Evolutionary conservation across 192 early-diverging fungal genomes (phyloP).

Genomic region (Hyaloraphidium curvatum): DNA sequence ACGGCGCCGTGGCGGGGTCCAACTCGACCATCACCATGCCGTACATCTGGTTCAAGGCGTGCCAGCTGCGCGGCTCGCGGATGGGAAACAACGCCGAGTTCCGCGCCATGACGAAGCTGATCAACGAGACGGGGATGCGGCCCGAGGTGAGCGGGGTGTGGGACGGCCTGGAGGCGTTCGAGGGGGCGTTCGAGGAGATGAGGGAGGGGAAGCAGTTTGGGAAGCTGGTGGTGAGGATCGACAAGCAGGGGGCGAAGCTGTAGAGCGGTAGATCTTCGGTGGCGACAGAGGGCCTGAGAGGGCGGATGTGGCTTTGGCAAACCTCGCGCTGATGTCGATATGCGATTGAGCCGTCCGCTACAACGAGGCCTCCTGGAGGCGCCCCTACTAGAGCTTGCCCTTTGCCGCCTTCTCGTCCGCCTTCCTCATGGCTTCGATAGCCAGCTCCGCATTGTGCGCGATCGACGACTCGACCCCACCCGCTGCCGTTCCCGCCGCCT

Average conservation of each 20-base stretch:
- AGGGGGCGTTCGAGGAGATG: background rate
- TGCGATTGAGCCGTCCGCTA: too few species aligned
- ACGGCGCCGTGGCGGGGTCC: constrained; percentile 34
- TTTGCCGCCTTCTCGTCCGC: too few species aligned
- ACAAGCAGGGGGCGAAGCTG: background rate
- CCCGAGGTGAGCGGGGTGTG: constrained; percentile 36
- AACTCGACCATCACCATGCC: constrained; percentile 23
- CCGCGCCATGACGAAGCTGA: constrained; percentile 36
- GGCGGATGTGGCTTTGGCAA: too few species aligned
- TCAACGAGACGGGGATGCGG: constrained; percentile 26
- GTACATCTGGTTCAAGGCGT: constrained; percentile 29
- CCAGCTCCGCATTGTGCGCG: too few species aligned
- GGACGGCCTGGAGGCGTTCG: constrained; percentile 19
- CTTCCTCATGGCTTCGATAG: too few species aligned
- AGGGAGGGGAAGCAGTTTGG: background rate
- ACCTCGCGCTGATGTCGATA: too few species aligned
- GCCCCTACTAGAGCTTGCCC: too few species aligned
- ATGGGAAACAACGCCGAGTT: constrained; percentile 54
- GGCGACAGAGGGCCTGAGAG: too few species aligned
- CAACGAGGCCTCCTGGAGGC: too few species aligned
- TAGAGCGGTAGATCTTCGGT: too few species aligned
- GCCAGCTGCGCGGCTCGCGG: constrained; percentile 31
- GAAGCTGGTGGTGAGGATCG: background rate
- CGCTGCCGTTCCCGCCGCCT: too few species aligned
- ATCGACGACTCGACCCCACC: too few species aligned